phyloP scores from a whole-genome alignment of 2,329 filamentous ascomycete genomes.

The Fusarium poae region DNA sequence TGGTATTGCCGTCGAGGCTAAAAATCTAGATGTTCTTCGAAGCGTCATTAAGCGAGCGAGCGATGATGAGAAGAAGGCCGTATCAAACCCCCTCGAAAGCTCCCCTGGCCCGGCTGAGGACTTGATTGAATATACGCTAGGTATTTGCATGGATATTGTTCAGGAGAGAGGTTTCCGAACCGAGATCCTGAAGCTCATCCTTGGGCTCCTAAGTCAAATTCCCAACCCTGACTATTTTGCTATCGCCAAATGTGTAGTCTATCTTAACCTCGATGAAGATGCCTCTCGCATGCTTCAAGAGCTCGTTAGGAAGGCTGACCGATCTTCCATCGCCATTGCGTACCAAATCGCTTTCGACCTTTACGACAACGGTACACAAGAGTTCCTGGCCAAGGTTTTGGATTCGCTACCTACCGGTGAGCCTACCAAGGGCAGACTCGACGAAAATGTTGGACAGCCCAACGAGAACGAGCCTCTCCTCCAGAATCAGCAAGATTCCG shows the following conservation, averaged over 20 bases:
- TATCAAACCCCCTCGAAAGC: slow-evolving; percentile 65
- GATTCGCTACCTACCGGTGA: slow-evolving; percentile 76
- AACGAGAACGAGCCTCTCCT: slow-evolving; percentile 65
- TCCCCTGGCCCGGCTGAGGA: slow-evolving; percentile 80
- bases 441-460: slow-evolving; percentile 60
- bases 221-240: slow-evolving; percentile 96
- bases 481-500: slow-evolving; percentile 63
- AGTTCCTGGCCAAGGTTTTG: slow-evolving; percentile 92
- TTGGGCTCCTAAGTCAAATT: slow-evolving; percentile 95
- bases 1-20: slow-evolving; percentile 94
- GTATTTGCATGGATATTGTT: slow-evolving; percentile 97
- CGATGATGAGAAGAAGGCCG: slow-evolving; percentile 81
- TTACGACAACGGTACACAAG: slow-evolving; percentile 98
- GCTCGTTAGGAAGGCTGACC: slow-evolving; percentile 83
- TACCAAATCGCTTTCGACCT: slow-evolving; percentile 99
- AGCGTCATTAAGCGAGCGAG: slow-evolving; percentile 90
- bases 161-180: slow-evolving; percentile 89
- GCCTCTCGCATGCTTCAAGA: slow-evolving; percentile 87
- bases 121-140: slow-evolving; percentile 94
- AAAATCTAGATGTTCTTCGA: slow-evolving; percentile 88
- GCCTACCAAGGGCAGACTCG: slow-evolving; percentile 55
- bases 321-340: slow-evolving; percentile 83
- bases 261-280: slow-evolving; percentile 91
- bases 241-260: slow-evolving; percentile 97
- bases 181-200: slow-evolving; percentile 88